These are phyloP conservation scores for Hypoxylon rubiginosum DNA, from an alignment of 2,329 filamentous ascomycete genomes.

Conservation along the genomic window DNA sequence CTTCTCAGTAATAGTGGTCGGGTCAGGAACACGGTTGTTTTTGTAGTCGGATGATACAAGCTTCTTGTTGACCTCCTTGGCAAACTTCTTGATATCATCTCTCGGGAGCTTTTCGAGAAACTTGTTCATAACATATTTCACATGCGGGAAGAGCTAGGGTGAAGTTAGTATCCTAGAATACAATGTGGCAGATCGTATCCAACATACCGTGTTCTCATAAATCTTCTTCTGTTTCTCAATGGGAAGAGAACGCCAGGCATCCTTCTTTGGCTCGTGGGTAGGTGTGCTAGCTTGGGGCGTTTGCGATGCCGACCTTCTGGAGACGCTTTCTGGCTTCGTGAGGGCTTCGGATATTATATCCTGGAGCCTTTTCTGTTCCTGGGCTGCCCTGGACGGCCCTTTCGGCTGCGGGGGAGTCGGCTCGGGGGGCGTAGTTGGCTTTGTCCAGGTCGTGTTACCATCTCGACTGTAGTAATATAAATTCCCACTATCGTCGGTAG, in stretches of 20 bases:
- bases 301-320: slow-evolving; percentile 67
- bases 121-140: slow-evolving; percentile 88
- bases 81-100: slow-evolving; percentile 76
- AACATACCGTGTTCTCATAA: slow-evolving; percentile 89
- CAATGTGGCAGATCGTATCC: slow-evolving; percentile 31
- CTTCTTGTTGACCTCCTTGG: slow-evolving; percentile 83
- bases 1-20: slow-evolving; percentile 78
- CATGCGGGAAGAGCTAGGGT: slow-evolving; percentile 80
- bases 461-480: slow-evolving; percentile 88
- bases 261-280: slow-evolving; percentile 70
- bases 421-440: slow-evolving; percentile 77
- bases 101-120: slow-evolving; percentile 89
- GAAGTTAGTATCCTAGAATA: slow-evolving; percentile 39
- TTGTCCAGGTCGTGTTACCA: slow-evolving; percentile 84
- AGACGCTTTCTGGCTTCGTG: slow-evolving; percentile 74
- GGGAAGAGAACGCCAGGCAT: slow-evolving; percentile 78
- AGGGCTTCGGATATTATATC: slow-evolving; percentile 84
- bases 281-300: slow-evolving; percentile 73
- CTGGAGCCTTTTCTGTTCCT: slow-evolving; percentile 80
- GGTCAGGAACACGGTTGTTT: slow-evolving; percentile 86
- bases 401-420: slow-evolving; percentile 69
- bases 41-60: slow-evolving; percentile 94
- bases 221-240: slow-evolving; percentile 94
- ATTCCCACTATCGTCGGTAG: slow-evolving; percentile 77
- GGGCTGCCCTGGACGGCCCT: slow-evolving; percentile 71